Base-by-base conservation (phyloP, 169 alveolate species). In the Plasmodium gallinaceum region DNA sequence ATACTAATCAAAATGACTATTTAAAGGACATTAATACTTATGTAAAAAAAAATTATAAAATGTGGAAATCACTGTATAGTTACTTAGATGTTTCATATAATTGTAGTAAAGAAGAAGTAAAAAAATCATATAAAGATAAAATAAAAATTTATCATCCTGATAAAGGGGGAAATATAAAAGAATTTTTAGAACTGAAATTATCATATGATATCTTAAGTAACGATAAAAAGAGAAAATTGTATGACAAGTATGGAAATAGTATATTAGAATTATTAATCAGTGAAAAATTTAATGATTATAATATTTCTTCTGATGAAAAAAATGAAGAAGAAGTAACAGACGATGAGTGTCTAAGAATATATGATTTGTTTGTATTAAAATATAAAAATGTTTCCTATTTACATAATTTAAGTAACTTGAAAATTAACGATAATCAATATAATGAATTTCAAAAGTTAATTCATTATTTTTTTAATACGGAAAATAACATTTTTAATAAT, bases 181-280 rank as follows among this genome's bases (percentile, higher is more conserved):
- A 83, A 45, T 83, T 83, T 20, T 72, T 83, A 54, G 74, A 68
- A 83, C n/a, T 83, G 1, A 83, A 83, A n/a, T 61, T 83, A 10
- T 83, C 91, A 1, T 83, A 83, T 20, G 91, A 83, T 57, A 83
- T 83, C 3, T 46, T 83, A 68, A 83, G n/a, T 42, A 39, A 83
- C 16, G 83, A 83, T 20, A 83, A 83, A 68, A 83, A 83, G 37
- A 66, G 91, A 42, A 83, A 83, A 83, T 39, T 68, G 73, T 83
- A 83, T 83, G 91, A 83, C 61, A 83, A 83, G 18, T 83, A 83
- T 83, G 91, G 91, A 68, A 60, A 83, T 26, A 54, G 74, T 62
- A 83, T 83, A 57, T 37, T 83, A 57, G 91, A 83, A 68, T 68
- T 83, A 68, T 83, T 83, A 57, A 60, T 83, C 0, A 83, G 83